These are phyloP conservation scores for Friedmanniomyces endolithicus DNA, from an alignment of 495 filamentous ascomycete species.

Conservation along the genomic window DNA sequence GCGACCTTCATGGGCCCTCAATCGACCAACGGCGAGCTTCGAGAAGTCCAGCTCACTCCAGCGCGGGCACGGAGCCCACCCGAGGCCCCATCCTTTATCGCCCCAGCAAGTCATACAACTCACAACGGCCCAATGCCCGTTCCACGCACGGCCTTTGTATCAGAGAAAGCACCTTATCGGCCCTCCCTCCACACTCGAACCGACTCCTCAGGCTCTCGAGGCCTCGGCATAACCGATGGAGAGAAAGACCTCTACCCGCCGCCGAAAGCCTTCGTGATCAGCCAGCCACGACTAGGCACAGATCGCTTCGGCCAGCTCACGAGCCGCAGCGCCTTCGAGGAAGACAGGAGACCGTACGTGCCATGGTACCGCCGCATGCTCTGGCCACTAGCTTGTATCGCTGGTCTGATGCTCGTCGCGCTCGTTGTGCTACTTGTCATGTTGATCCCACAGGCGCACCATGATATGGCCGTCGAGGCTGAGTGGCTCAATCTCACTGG, in stretches of 20 bases:
- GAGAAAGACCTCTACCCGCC: slow-evolving; percentile 12
- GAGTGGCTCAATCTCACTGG: slow-evolving; percentile 73
- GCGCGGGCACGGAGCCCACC: not conserved
- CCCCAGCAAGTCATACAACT: not conserved
- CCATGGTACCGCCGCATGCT: slow-evolving; percentile 16
- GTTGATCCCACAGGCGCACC: slow-evolving; percentile 3
- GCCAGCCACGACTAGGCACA: not conserved
- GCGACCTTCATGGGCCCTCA: slow-evolving; percentile 11
- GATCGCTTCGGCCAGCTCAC: slow-evolving; percentile 7
- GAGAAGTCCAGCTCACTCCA: slow-evolving; percentile 7
- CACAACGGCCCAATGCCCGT: not conserved
- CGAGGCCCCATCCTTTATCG: not conserved
- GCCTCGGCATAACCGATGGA: slow-evolving; percentile 2
- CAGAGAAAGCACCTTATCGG: not conserved
- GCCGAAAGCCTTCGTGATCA: not conserved
- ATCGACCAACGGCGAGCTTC: slow-evolving; percentile 1
- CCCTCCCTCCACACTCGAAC: slow-evolving; percentile 1
- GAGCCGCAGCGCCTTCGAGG: not conserved
- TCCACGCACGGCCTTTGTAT: not conserved
- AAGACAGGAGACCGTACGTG: not conserved
- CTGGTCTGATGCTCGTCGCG: not conserved
- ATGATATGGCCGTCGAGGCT: slow-evolving; percentile 22
- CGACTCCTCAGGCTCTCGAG: slow-evolving; percentile 4
- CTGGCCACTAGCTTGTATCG: not conserved
- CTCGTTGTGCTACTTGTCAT: slow-evolving; percentile 13